Conservation (phyloP, 192 early-diverging fungal genomes). For the Mortierella alpina region DNA sequence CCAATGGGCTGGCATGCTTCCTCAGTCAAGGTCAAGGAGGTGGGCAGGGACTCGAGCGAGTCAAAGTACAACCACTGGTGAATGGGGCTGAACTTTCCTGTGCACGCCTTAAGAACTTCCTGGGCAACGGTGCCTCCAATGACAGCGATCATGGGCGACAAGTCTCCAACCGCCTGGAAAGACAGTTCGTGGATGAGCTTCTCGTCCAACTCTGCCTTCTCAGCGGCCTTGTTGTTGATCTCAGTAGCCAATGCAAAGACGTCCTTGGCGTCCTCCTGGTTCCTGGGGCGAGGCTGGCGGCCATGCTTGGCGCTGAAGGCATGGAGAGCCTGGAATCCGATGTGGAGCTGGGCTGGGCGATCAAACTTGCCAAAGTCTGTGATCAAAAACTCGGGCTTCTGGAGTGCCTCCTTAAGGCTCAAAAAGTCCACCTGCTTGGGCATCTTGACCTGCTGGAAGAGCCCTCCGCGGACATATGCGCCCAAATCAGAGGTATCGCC, state of each 20-base stretch:
- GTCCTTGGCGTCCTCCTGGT: slow-evolving; percentile 87
- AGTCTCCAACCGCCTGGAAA: slow-evolving; percentile 89
- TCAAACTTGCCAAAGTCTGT: slow-evolving; percentile 99
- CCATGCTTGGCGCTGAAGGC: slow-evolving; percentile 75
- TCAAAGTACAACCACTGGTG: slow-evolving; percentile 97
- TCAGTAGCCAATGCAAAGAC: slow-evolving; percentile 78
- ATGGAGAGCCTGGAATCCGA: slow-evolving; percentile 96
- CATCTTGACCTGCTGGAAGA: slow-evolving; percentile 97
- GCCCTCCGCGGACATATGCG: slow-evolving; percentile 83
- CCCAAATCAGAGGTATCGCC: slow-evolving; percentile 87
- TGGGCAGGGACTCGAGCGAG: slow-evolving; percentile 95
- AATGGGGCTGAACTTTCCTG: slow-evolving; percentile 95
- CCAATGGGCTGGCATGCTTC: slow-evolving; percentile 80
- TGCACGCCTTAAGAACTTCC: slow-evolving; percentile 98
- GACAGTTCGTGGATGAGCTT: slow-evolving; percentile 89
- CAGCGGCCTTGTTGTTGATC: slow-evolving; percentile 74
- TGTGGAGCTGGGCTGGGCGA: slow-evolving; percentile 90
- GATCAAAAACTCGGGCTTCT: slow-evolving; percentile 84
- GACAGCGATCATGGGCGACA: slow-evolving; percentile 96
- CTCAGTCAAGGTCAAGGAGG: slow-evolving; percentile 71
- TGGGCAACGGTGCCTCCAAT: slow-evolving; percentile 97
- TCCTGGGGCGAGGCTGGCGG: slow-evolving; percentile 85
- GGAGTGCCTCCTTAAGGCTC: slow-evolving; percentile 79
- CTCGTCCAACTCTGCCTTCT: slow-evolving; percentile 85
- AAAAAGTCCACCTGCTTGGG: slow-evolving; percentile 86